These are phyloP conservation scores for Microdochium trichocladiopsis DNA, from an alignment of 2,329 filamentous ascomycete species.

Conservation along the genomic window DNA sequence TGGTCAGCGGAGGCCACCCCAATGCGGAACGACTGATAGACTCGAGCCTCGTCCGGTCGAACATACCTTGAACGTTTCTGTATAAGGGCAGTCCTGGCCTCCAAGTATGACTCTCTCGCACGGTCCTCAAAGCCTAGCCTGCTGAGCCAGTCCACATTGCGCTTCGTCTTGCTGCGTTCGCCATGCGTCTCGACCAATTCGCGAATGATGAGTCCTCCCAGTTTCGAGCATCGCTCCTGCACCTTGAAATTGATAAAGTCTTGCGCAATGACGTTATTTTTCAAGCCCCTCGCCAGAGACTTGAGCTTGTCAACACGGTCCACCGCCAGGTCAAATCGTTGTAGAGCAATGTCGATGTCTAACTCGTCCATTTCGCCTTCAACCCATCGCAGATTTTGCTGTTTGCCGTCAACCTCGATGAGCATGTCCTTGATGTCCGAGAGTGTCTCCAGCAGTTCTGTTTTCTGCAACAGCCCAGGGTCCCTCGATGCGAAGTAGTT, in stretches of 20 bases:
- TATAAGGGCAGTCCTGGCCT: conserved; percentile 70
- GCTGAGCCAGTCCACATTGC: conserved; percentile 77
- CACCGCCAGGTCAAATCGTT: conserved; percentile 81
- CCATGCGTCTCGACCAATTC: conserved; percentile 73
- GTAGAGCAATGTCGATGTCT: conserved; percentile 90
- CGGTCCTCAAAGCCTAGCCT: conserved; percentile 85
- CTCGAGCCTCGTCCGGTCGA: not conserved
- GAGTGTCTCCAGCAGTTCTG: conserved; percentile 70
- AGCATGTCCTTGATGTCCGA: conserved; percentile 80
- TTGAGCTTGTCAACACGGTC: conserved; percentile 78
- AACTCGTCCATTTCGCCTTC: conserved; percentile 93
- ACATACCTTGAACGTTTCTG: conserved; percentile 73
- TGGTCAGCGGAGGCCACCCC: conserved; percentile 10
- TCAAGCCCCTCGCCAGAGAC: conserved; percentile 68
- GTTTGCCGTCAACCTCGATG: conserved; percentile 93
- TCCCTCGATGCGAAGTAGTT: conserved; percentile 80
- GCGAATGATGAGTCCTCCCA: conserved; percentile 70
- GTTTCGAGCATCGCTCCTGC: conserved; percentile 71
- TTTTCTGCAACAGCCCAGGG: conserved; percentile 68
- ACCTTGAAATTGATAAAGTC: conserved; percentile 90
- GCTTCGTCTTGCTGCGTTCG: conserved; percentile 69
- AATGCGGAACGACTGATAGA: not conserved
- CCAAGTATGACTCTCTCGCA: conserved; percentile 79
- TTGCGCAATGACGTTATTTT: conserved; percentile 80
- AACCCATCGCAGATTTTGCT: conserved; percentile 93